Evolutionary conservation across 345 rosid species (phyloP).

Genomic region (Dovyalis caffra): DNA sequence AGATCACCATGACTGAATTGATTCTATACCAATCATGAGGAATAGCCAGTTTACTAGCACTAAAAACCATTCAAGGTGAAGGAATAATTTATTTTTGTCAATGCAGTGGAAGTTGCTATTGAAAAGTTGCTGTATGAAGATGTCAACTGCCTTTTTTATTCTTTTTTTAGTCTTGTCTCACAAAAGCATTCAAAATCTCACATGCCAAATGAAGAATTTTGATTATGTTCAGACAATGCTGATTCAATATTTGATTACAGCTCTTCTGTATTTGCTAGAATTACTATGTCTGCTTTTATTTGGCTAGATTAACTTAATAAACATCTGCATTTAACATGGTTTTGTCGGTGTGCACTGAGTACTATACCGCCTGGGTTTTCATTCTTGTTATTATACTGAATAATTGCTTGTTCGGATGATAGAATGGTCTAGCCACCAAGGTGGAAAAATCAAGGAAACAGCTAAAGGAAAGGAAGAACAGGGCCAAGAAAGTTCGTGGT

Average conservation of each 20-base stretch:
- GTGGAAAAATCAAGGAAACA: slow-evolving; percentile 37
- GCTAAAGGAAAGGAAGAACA: slow-evolving; percentile 36
- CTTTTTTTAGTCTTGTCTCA: neutral
- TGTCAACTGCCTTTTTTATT: neutral
- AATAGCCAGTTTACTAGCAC: too few relatives aligned
- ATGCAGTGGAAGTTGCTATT: neutral
- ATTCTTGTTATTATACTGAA: neutral
- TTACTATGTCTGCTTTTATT: too few relatives aligned
- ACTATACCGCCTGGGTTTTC: neutral
- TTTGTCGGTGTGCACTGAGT: neutral
- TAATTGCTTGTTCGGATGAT: neutral
- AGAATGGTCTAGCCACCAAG: slow-evolving; percentile 38
- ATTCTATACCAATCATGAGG: too few relatives aligned
- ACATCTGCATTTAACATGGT: neutral
- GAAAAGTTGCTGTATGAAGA: neutral
- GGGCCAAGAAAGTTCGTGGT: slow-evolving; percentile 31
- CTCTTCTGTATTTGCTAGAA: neutral
- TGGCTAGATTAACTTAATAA: neutral
- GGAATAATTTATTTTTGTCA: too few relatives aligned
- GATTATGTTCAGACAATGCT: neutral
- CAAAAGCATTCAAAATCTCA: neutral
- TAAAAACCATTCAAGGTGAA: too few relatives aligned
- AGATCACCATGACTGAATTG: too few relatives aligned
- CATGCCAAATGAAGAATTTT: neutral
- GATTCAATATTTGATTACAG: neutral